A percentile compares a stretch with the other conserved stretches of the same genome.
These are phyloP conservation scores for Eucalyptus cladocalyx DNA, from an alignment of 345 rosid species.

Conservation along the genomic window DNA sequence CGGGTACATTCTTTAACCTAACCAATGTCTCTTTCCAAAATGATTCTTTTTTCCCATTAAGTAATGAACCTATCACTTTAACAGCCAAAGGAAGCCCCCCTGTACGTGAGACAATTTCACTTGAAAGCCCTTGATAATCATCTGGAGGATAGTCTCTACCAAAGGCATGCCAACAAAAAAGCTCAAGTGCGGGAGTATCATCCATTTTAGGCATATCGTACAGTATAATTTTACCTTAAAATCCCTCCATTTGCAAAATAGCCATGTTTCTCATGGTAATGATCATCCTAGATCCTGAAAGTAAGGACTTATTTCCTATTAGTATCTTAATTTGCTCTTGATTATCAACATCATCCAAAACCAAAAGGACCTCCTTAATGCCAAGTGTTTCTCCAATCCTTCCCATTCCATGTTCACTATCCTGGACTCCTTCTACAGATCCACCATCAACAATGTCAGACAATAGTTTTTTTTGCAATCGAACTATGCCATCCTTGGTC, in stretches of 20 bases:
- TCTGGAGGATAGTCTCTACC: neutral
- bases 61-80: neutral
- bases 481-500: neutral
- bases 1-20: neutral
- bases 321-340: neutral
- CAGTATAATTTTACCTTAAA: fast-evolving
- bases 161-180: neutral
- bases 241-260: fast-evolving
- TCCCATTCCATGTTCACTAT: neutral
- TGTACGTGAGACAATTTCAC: fast-evolving
- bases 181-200: neutral
- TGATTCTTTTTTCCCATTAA: neutral
- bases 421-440: fast-evolving
- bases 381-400: fast-evolving
- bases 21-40: neutral
- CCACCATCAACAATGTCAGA: neutral
- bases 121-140: neutral
- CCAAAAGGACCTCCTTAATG: neutral
- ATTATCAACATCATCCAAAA: neutral
- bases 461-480: neutral
- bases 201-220: neutral
- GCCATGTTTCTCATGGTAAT: fast-evolving
- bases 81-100: neutral
- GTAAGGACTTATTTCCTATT: neutral
- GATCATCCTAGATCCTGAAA: neutral